Evolutionary conservation across 257 asterid species (phyloP).

Genomic region (Ligustrum vulgare): DNA sequence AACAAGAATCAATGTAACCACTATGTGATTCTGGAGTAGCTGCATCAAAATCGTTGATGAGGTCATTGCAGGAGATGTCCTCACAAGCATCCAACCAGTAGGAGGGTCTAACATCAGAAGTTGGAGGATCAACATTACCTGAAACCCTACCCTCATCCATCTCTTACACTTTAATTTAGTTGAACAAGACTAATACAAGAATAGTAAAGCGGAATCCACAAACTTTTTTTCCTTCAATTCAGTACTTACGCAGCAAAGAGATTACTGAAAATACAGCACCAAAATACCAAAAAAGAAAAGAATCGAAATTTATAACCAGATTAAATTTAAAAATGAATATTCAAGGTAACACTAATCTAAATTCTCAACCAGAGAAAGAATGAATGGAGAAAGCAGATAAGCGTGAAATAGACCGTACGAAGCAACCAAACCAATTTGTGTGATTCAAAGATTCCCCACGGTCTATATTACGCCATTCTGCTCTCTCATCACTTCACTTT

Average conservation of each 20-base stretch:
- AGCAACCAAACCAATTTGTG: constrained; percentile 64
- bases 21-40: constrained; percentile 19
- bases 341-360: neutral
- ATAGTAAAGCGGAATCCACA: neutral
- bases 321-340: neutral
- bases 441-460: constrained; percentile 76
- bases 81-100: constrained; percentile 94
- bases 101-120: constrained; percentile 49
- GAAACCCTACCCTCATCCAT: constrained; percentile 64
- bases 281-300: constrained; percentile 1
- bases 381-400: constrained; percentile 77
- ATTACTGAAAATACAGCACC: constrained; percentile 9
- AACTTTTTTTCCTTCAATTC: neutral
- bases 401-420: constrained; percentile 96
- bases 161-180: constrained; percentile 7
- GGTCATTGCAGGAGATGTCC: constrained; percentile 72
- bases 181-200: constrained; percentile 15
- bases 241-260: constrained; percentile 25
- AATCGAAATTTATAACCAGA: constrained; percentile 5
- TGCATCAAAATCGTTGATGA: constrained; percentile 52
- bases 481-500: constrained; percentile 60
- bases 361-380: constrained; percentile 22
- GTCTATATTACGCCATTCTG: constrained; percentile 94
- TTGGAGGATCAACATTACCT: constrained; percentile 28
- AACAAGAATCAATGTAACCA: constrained; percentile 50